Percentiles rank a stretch among this genome's conserved stretches.
These are phyloP conservation scores for Hanseniaspora nectarophila DNA, from an alignment of 805 yeast species.

Conservation along the genomic window DNA sequence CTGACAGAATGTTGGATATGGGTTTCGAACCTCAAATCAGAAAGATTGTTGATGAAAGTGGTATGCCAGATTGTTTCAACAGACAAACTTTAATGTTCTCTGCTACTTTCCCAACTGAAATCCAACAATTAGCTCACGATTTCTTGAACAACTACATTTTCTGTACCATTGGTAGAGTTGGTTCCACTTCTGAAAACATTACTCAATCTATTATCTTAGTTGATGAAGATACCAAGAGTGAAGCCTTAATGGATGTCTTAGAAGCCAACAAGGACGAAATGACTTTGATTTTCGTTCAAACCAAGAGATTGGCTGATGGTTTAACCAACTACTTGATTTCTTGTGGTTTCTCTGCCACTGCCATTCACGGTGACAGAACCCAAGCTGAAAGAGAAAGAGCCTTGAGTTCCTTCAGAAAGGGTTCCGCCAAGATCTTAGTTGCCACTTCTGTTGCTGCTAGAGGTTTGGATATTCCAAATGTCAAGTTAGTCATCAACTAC, in stretches of 20 bases:
- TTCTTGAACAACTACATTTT: conserved; percentile 91
- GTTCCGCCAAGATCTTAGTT: conserved; percentile 85
- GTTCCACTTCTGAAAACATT: conserved; percentile 96
- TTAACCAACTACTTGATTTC: conserved; percentile 81
- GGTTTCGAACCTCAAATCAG: conserved; percentile 99
- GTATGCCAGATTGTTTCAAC: conserved; percentile 82
- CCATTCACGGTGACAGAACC: conserved; percentile 98
- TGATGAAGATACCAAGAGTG: conserved; percentile 85
- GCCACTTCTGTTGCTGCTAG: conserved; percentile 99
- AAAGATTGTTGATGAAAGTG: conserved; percentile 94
- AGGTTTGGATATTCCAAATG: conserved; percentile 99
- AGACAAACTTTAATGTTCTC: conserved; percentile 98
- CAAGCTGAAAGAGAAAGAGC: conserved; percentile 98
- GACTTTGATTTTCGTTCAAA: conserved; percentile 91
- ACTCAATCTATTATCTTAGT: conserved; percentile 88
- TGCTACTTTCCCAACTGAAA: conserved; percentile 97
- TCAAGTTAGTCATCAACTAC: conserved; percentile 92
- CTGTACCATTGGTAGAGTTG: conserved; percentile 96
- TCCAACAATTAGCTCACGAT: conserved; percentile 93
- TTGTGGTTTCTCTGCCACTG: conserved; percentile 90
- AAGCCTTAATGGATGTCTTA: conserved; percentile 77
- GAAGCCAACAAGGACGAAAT: conserved; percentile 56
- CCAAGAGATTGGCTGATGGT: conserved; percentile 96
- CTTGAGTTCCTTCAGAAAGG: conserved; percentile 81
- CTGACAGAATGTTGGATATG: conserved; percentile 99